Evolutionary conservation across 129 eudicot species (phyloP).

Genomic region (Lonicera japonica): DNA sequence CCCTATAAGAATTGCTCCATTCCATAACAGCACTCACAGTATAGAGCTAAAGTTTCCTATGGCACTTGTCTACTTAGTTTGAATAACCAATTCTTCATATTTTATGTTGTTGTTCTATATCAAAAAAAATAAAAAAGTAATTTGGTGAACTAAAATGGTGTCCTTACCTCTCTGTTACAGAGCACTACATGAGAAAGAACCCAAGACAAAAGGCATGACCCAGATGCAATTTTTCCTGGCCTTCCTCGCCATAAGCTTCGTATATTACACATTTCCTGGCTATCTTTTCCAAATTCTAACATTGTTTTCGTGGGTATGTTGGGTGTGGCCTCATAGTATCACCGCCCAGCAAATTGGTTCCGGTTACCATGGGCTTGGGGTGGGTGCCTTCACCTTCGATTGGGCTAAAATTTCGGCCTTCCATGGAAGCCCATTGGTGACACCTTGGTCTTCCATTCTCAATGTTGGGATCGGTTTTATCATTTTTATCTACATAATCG

Average conservation of each 20-base stretch:
- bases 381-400: constrained; percentile 89
- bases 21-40: no score
- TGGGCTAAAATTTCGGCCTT: constrained; percentile 96
- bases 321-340: constrained; percentile 85
- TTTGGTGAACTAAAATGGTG: background rate
- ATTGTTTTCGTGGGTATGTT: constrained; percentile 95
- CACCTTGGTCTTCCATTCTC: constrained; percentile 83
- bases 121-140: no score
- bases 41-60: background rate
- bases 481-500: constrained; percentile 80
- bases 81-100: background rate
- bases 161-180: constrained; percentile 22
- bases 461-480: constrained; percentile 81
- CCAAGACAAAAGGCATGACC: constrained; percentile 48
- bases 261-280: constrained; percentile 82
- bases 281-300: constrained; percentile 80
- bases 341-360: constrained; percentile 95
- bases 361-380: constrained; percentile 78
- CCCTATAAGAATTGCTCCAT: no score
- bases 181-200: constrained; percentile 87
- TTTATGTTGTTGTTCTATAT: background rate
- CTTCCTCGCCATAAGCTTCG: constrained; percentile 62
- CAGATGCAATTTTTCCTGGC: constrained; percentile 79
- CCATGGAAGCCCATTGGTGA: constrained; percentile 89
- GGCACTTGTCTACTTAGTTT: background rate